phyloP scores from a whole-genome alignment of 2,329 filamentous ascomycete genomes.

The Truncatella angustata region DNA sequence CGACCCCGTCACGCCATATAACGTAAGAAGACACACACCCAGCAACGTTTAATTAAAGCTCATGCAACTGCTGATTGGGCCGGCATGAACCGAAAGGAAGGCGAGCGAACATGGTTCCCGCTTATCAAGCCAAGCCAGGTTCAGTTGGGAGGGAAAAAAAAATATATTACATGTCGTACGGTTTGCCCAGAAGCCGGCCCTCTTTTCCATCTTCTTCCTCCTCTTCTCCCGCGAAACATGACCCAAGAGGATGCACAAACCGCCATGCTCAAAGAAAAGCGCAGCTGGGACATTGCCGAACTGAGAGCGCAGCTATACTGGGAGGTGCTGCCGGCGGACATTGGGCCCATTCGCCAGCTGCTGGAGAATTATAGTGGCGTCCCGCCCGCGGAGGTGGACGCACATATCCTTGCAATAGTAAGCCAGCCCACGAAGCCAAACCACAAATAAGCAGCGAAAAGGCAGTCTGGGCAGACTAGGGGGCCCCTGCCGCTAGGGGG shows the following conservation, averaged over 20 bases:
- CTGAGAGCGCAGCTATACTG: conserved; percentile 9
- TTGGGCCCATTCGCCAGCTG: conserved; percentile 22
- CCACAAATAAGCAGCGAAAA: no score
- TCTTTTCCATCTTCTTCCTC: not conserved
- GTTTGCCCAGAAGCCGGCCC: not conserved
- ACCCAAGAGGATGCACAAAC: not conserved
- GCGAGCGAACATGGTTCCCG: no score
- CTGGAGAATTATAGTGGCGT: conserved; percentile 28
- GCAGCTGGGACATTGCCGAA: conserved; percentile 3
- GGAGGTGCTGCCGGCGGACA: conserved; percentile 25
- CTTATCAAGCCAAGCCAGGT: conserved; percentile 2
- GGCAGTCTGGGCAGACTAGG: no score
- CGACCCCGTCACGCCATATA: no score
- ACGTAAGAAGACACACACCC: no score
- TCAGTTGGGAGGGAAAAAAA: not conserved
- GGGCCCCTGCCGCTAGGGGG: no score
- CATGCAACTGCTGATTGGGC: not conserved
- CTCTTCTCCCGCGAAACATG: not conserved
- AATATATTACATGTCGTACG: not conserved
- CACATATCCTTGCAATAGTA: conserved; percentile 27
- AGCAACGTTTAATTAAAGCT: not conserved
- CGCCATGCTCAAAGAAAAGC: conserved; percentile 1
- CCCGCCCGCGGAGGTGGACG: conserved; percentile 22
- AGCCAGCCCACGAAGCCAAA: not conserved
- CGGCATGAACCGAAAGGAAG: not conserved